Evolutionary conservation across 441 rosid species (phyloP).

Genomic region (Dalechampia spathulata): DNA sequence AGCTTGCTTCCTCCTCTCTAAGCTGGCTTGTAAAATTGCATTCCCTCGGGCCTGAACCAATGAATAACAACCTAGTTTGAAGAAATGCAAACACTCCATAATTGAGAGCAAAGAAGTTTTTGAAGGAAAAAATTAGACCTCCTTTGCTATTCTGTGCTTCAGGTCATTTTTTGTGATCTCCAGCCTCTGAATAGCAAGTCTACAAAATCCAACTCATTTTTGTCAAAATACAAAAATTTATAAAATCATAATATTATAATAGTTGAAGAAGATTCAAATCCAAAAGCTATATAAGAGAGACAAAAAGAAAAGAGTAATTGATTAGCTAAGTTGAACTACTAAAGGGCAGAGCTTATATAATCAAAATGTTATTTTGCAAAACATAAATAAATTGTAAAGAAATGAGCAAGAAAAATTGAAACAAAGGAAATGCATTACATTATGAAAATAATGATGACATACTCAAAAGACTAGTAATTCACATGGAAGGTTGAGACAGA

Average conservation of each 20-base stretch:
- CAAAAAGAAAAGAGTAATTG: background rate
- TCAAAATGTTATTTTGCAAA: background rate
- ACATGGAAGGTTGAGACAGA: slow-evolving; percentile 7
- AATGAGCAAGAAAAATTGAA: background rate
- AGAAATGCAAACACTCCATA: slow-evolving; percentile 15
- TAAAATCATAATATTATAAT: background rate
- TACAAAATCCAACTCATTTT: slow-evolving; percentile 25
- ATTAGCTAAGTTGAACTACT: background rate
- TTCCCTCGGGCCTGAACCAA: slow-evolving; percentile 85
- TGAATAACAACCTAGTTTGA: slow-evolving; percentile 18
- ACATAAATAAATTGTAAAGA: no score
- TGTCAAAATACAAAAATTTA: background rate
- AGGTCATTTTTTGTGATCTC: slow-evolving; percentile 91
- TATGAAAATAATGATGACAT: background rate
- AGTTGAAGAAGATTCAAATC: slow-evolving; percentile 4
- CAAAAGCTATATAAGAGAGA: slow-evolving; percentile 3
- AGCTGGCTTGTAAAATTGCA: slow-evolving; percentile 95
- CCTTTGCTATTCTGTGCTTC: slow-evolving; percentile 89
- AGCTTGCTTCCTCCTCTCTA: slow-evolving; percentile 98
- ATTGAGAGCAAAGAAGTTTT: slow-evolving; percentile 9
- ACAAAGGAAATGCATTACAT: background rate
- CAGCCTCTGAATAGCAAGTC: slow-evolving; percentile 97
- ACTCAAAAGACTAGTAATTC: slow-evolving; percentile 1
- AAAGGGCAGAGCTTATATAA: background rate
- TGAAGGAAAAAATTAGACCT: slow-evolving; percentile 44